Evolutionary conservation across 352 stramenopile genomes (phyloP), one percentile per base, ranked within the genome.

Genomic region (Globisporangium camurandrum): DNA sequence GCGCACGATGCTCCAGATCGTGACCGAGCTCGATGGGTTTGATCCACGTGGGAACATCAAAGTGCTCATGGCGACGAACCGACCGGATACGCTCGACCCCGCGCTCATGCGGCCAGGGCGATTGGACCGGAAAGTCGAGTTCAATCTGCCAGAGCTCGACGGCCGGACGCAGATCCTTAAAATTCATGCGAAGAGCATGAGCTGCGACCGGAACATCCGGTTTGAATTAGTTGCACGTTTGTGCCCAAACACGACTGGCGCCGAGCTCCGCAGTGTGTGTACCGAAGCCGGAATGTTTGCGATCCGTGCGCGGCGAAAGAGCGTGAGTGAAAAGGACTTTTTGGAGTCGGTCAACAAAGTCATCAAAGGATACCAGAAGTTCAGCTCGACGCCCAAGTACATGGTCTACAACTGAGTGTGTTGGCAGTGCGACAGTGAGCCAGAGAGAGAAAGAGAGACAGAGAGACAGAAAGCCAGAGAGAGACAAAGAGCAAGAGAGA

Each of bases 331-430:
- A 66, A 98, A 99, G 66, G 97, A 99, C 70, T 99, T 99, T 74
- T 82, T 99, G 53, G 96, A 99, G 57, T 97, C 95, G 49, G 97
- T 99, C 51, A 98, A 99, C 76, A 99, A 99, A 79, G 97, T 99
- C 53, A 99, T 99, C 67, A 99, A 99, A 83, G 96, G 96, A 55
- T 99, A 99, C 87, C 97, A 99, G 66, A 99, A 99, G 85, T 99
- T 99, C 84, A 98, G 86, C 59, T 97, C 96, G 33, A 99, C 97
- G 60, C 97, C 97, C 27, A 99, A 99, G 81, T 98, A 98, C 84
- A 98, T 98, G 90, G 92, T 98, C 47, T 98, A 98, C 78, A 98
- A 98, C 64, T 98, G 95, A 49, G 47, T 7, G 2, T 7, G 19
- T 11, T n/a, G 36, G n/a, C n/a, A n/a, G n/a, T n/a, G n/a, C n/a